Evolutionary conservation across 768 basidiomycete genomes (phyloP).

Genomic region (Porpolomopsis calyptriformis): DNA sequence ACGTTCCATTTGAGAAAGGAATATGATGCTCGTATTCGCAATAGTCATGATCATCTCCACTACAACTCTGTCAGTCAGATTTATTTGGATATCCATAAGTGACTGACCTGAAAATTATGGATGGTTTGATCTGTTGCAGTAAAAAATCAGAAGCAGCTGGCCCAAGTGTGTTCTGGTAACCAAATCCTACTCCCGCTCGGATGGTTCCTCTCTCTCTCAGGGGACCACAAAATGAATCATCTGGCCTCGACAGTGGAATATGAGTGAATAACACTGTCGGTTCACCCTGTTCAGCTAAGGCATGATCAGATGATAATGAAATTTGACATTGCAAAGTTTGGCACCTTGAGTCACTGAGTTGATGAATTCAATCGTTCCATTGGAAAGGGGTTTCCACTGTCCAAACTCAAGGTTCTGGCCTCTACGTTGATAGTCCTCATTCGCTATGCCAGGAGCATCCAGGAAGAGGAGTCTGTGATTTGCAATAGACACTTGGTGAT

Average conservation of each 20-base stretch:
- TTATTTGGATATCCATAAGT: constrained; percentile 9
- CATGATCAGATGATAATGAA: not conserved
- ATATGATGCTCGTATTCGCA: constrained; percentile 59
- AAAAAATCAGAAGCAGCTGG: constrained; percentile 56
- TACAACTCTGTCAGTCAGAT: constrained; percentile 18
- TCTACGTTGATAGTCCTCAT: constrained; percentile 54
- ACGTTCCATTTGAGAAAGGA: constrained; percentile 11
- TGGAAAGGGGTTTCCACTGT: constrained; percentile 36
- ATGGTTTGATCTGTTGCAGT: constrained; percentile 52
- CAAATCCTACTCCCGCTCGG: constrained; percentile 60
- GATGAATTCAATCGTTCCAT: constrained; percentile 46
- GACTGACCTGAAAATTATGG: constrained; percentile 62
- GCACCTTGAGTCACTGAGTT: constrained; percentile 32
- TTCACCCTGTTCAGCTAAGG: constrained; percentile 22
- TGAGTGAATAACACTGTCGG: constrained; percentile 74
- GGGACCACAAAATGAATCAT: constrained; percentile 62
- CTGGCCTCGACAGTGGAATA: constrained; percentile 73
- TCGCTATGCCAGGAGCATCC: constrained; percentile 62
- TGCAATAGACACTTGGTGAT: constrained; percentile 49
- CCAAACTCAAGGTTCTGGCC: constrained; percentile 29
- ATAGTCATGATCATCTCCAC: constrained; percentile 94
- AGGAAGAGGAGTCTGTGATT: constrained; percentile 67
- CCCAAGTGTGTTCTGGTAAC: constrained; percentile 80
- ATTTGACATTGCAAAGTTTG: constrained; percentile 3
- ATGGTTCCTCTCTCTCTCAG: constrained; percentile 67